Conservation (phyloP, 2,329 filamentous ascomycete species). For the Colletotrichum somersetense region DNA sequence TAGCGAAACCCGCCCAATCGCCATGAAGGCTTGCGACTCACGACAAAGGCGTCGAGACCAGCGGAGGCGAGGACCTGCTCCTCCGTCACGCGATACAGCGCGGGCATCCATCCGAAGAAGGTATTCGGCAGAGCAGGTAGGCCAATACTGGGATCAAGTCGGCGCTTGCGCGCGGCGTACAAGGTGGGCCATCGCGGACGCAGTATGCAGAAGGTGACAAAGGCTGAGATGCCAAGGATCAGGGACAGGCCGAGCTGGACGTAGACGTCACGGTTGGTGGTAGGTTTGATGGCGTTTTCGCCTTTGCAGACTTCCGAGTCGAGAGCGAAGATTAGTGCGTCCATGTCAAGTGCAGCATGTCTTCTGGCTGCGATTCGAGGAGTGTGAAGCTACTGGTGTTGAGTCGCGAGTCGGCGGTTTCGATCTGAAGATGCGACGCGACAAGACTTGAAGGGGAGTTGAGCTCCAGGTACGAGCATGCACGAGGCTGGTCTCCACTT, state of each 20-base stretch:
- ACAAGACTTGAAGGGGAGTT: constrained; percentile 12
- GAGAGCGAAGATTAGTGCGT: constrained; percentile 27
- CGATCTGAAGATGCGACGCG: constrained; percentile 23
- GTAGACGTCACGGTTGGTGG: constrained; percentile 51
- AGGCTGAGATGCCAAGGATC: constrained; percentile 76
- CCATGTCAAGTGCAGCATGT: constrained; percentile 36
- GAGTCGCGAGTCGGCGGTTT: constrained; percentile 4
- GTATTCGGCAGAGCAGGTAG: constrained; percentile 86
- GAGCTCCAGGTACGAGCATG: constrained; percentile 15
- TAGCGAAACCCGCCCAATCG: neutral
- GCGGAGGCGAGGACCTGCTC: constrained; percentile 91
- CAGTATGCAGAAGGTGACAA: constrained; percentile 83
- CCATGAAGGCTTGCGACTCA: constrained; percentile 55
- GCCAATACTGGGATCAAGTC: constrained; percentile 68
- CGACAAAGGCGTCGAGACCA: constrained; percentile 94
- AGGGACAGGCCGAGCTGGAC: constrained; percentile 82
- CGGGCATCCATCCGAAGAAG: constrained; percentile 93
- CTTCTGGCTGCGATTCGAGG: neutral
- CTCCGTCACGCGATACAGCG: constrained; percentile 86
- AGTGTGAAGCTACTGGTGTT: neutral
- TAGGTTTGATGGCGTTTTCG: constrained; percentile 45
- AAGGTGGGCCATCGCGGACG: constrained; percentile 92
- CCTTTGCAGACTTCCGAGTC: constrained; percentile 45
- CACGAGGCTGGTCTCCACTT: constrained; percentile 34
- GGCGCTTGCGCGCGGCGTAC: constrained; percentile 89